phyloP scores from a whole-genome alignment of 768 basidiomycete species.

The Boletus subparvulus region DNA sequence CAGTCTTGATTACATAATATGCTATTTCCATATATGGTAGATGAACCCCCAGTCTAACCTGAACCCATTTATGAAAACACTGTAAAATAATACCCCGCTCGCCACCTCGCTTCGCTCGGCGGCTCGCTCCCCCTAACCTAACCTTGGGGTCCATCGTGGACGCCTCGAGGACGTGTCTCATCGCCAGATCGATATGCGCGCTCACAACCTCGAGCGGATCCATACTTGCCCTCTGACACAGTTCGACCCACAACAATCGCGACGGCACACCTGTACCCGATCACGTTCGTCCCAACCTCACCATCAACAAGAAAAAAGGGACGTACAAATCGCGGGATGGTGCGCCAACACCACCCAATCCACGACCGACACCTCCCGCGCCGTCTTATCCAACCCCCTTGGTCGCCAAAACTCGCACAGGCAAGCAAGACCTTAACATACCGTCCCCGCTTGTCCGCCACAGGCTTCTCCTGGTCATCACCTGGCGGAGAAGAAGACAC shows the following conservation, averaged over 20 bases:
- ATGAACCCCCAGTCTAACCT: no score
- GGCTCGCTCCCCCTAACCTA: no score
- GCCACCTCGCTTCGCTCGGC: no score
- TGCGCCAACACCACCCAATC: slow-evolving; percentile 69
- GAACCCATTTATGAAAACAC: no score
- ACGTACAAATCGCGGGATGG: slow-evolving; percentile 63
- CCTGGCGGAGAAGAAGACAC: not conserved
- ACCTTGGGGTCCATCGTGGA: slow-evolving; percentile 51
- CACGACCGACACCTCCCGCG: slow-evolving; percentile 48
- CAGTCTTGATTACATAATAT: no score
- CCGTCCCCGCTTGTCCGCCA: slow-evolving; percentile 50
- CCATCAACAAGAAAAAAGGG: not conserved
- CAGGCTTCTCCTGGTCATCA: slow-evolving; percentile 40
- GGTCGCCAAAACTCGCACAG: slow-evolving; percentile 41
- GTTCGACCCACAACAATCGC: slow-evolving; percentile 64
- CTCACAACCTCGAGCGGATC: slow-evolving; percentile 68
- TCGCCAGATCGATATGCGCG: slow-evolving; percentile 46
- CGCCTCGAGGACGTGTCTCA: slow-evolving; percentile 50
- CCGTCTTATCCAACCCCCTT: slow-evolving; percentile 35
- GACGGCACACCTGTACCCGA: slow-evolving; percentile 14
- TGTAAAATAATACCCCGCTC: no score
- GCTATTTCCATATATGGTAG: no score
- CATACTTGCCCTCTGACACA: slow-evolving; percentile 64
- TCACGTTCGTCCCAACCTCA: not conserved
- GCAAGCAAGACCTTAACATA: slow-evolving; percentile 55